Conservation (phyloP, 768 basidiomycete genomes). For the Aureoboletus auriporus region DNA sequence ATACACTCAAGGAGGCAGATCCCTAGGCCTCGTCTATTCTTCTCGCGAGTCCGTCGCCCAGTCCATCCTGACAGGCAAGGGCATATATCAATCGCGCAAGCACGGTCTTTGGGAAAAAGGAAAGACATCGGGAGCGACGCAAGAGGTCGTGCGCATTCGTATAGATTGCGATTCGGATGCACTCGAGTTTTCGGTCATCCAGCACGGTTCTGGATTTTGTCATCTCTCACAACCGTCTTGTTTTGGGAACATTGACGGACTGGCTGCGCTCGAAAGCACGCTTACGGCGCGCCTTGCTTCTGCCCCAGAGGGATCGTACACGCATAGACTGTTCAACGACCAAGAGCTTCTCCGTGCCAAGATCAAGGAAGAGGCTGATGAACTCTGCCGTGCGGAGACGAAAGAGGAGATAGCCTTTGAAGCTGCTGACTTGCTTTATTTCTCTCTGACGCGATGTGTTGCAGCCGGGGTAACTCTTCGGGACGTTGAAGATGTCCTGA, state of each 20-base stretch:
- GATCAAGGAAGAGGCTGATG: conserved; percentile 98
- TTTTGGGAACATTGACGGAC: conserved; percentile 78
- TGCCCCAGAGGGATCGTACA: conserved; percentile 92
- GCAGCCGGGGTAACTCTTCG: conserved; percentile 75
- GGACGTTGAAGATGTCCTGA: conserved; percentile 82
- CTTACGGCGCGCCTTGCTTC: conserved; percentile 64
- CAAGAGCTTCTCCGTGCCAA: conserved; percentile 81
- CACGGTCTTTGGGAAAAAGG: conserved; percentile 97
- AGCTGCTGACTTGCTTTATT: conserved; percentile 93
- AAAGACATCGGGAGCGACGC: conserved; percentile 91
- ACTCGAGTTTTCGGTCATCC: conserved; percentile 85
- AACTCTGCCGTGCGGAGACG: conserved; percentile 80
- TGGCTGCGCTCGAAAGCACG: conserved; percentile 77
- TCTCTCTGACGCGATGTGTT: conserved; percentile 81
- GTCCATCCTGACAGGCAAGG: conserved; percentile 83
- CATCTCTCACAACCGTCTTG: conserved; percentile 86
- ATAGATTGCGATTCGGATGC: conserved; percentile 92
- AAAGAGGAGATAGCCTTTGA: conserved; percentile 89
- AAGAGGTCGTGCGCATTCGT: conserved; percentile 78
- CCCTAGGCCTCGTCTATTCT: conserved; percentile 94
- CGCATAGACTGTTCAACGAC: conserved; percentile 80
- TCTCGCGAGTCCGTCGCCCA: conserved; percentile 81
- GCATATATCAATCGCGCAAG: conserved; percentile 94
- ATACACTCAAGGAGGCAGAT: conserved; percentile 56
- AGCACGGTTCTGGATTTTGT: conserved; percentile 91